Percentiles rank a stretch among this genome's conserved stretches.
phyloP scores from a whole-genome alignment of 306 rosid genomes.

The Cicer cuneatum region DNA sequence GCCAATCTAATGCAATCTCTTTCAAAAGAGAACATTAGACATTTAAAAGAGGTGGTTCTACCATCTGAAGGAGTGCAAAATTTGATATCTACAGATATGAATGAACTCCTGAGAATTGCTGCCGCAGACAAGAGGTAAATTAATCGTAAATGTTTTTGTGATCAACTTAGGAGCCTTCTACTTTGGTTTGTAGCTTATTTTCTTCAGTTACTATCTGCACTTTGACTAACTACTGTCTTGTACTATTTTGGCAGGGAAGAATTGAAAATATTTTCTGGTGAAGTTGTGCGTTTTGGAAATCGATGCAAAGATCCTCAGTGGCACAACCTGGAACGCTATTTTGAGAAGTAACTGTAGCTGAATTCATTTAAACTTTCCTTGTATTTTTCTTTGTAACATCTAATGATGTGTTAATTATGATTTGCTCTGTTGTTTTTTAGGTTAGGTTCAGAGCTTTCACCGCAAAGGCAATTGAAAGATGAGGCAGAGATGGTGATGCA shows the following conservation, averaged over 20 bases:
- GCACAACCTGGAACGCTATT: constrained; percentile 95
- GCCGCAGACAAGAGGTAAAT: constrained; percentile 95
- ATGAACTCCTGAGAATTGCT: constrained; percentile 88
- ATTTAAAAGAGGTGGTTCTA: constrained; percentile 87
- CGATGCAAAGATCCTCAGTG: constrained; percentile 99
- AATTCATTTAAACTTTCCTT: constrained; percentile 41
- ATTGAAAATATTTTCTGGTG: constrained; percentile 83
- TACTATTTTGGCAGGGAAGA: constrained; percentile 84
- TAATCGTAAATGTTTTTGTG: constrained; percentile 30
- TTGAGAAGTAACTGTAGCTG: constrained; percentile 73
- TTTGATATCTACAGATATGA: constrained; percentile 82
- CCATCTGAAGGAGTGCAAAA: constrained; percentile 93
- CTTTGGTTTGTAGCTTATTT: constrained; percentile 36
- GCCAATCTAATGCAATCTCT: constrained; percentile 96
- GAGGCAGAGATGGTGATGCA: constrained; percentile 88
- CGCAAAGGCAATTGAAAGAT: constrained; percentile 80
- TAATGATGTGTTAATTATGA: constrained; percentile 36
- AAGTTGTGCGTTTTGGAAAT: constrained; percentile 99
- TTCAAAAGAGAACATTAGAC: constrained; percentile 85
- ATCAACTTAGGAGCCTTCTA: constrained; percentile 24
- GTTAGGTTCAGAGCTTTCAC: constrained; percentile 81
- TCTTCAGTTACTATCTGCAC: constrained; percentile 34
- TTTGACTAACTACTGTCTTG: constrained; percentile 49
- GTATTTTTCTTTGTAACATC: constrained; percentile 29
- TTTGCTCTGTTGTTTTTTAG: constrained; percentile 57